These are phyloP conservation scores for Cryphonectria carpinicola DNA, from an alignment of 2,329 filamentous ascomycete species.

Conservation along the genomic window DNA sequence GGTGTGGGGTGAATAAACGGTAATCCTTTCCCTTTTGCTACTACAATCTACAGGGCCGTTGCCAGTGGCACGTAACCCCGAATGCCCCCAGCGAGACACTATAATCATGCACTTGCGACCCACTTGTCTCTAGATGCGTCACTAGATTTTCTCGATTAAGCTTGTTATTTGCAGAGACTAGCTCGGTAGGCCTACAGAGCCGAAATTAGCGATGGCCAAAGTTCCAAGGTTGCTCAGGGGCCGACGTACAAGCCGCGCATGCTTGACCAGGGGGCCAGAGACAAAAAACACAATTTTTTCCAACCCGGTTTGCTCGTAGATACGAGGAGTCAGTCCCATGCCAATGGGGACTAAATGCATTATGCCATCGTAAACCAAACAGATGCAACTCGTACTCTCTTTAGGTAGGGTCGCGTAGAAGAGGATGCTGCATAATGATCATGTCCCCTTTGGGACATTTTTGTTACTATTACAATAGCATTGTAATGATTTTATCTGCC, in stretches of 20 bases:
- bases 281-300: background rate
- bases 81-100: background rate
- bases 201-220: constrained; percentile 2
- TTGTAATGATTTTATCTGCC: background rate
- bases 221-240: background rate
- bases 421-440: background rate
- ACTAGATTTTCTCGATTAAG: background rate
- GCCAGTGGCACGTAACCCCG: background rate
- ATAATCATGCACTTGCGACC: background rate
- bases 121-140: constrained; percentile 2
- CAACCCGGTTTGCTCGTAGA: background rate
- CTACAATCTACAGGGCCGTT: background rate
- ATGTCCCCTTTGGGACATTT: background rate
- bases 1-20: background rate
- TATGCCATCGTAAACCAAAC: background rate
- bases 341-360: background rate
- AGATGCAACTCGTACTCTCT: background rate
- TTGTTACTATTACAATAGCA: background rate
- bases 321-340: background rate
- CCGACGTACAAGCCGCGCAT: background rate
- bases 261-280: background rate
- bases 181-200: background rate
- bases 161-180: background rate
- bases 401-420: background rate
- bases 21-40: constrained; percentile 7